Base-by-base conservation (phyloP, 2,329 filamentous ascomycete species). In the Fusarium continuum region DNA sequence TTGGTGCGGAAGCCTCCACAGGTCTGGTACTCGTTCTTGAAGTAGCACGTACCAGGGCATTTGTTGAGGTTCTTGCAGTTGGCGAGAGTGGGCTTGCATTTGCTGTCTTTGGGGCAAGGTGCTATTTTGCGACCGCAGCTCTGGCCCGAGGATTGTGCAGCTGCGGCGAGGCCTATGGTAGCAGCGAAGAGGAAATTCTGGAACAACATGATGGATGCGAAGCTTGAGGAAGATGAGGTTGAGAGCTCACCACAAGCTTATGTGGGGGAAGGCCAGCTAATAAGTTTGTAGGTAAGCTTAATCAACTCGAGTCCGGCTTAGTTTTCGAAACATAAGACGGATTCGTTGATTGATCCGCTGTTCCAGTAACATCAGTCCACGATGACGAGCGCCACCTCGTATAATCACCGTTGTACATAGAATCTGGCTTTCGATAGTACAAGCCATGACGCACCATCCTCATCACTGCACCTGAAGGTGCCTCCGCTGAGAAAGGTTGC, bases 1-100 rank as follows among this genome's bases (percentile, higher is more conserved):
- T 55, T 52, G 13, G 56, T 9, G 2, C 57, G 61, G 38, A 67
- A 62, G 6, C 76, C 76, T 8, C 76, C 77, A 50, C 77, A 79
- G 10, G 55, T 43, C 3, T 56, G 43, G 51, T 78, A 79, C 13
- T 53, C 11, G 54, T 75, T 74, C 26, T 68, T 70, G 53, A 66
- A 70, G 44, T 54, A 45, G 59, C 75, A 77, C 13, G 54, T 58
- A 34, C 75, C 74, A 6, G 25, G 17, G 66, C 75, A 77, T 16
- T 52, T 56, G 28, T 70, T 64, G 55, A 69, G 39, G 41, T 75
- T 26, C 7, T 51, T 63, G 64, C 75, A 77, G 16, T 52, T 31
- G 9, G 45, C 23, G 0, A 38, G 46, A 31, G 62, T 26, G 19
- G 75, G 67, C 16, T 65, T 55, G 64, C 74, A 77, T n/a, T 38